Conservation (phyloP, 306 rosid species). For the Sechiopsis laciniata region DNA sequence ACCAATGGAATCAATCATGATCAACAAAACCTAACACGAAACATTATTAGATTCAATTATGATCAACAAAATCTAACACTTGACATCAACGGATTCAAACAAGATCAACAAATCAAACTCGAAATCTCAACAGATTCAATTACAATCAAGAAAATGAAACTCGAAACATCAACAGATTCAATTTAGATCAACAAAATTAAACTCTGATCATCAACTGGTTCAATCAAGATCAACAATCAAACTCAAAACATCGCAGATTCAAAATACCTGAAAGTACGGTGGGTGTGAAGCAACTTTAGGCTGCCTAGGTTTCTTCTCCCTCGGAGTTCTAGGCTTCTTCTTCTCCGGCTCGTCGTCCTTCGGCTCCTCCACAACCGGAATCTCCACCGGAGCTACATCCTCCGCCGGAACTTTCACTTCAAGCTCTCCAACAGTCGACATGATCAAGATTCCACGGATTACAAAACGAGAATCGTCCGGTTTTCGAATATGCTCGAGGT, state of each 20-base stretch:
- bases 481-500: neutral
- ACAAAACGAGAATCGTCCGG: neutral
- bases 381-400: conserved; percentile 33
- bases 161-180: neutral
- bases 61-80: too few species aligned
- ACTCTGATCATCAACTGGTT: neutral
- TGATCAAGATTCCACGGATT: conserved; percentile 24
- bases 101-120: too few species aligned
- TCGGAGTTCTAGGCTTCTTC: conserved; percentile 44
- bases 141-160: neutral
- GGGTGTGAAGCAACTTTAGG: conserved; percentile 64
- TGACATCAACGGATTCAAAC: too few species aligned
- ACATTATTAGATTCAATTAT: too few species aligned
- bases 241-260: neutral
- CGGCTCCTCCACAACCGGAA: conserved; percentile 28
- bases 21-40: too few species aligned
- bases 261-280: conserved; percentile 68
- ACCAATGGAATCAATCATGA: too few species aligned
- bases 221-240: too few species aligned
- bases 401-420: conserved; percentile 23
- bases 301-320: conserved; percentile 51
- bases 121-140: too few species aligned
- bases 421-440: conserved; percentile 40
- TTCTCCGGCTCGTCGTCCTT: conserved; percentile 35
- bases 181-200: neutral